Evolutionary conservation across 805 yeast species (phyloP).

Genomic region (Tetrapisispora iriomotensis): DNA sequence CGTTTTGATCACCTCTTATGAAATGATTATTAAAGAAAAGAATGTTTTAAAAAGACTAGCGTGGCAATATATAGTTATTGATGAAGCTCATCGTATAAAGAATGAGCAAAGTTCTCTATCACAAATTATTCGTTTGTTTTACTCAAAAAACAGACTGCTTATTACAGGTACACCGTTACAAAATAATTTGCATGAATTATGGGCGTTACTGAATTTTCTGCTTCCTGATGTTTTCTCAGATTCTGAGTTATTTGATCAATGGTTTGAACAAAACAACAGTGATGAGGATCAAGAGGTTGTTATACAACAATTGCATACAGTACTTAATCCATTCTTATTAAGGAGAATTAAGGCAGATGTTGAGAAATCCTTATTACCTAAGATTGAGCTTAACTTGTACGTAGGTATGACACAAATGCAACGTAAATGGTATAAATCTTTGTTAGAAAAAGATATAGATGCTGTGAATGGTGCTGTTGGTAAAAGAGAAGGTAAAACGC

Average conservation of each 20-base stretch:
- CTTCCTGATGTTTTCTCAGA: constrained; percentile 94
- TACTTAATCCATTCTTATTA: constrained; percentile 75
- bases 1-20: constrained; percentile 83
- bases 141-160: constrained; percentile 71
- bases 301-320: constrained; percentile 80
- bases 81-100: constrained; percentile 94
- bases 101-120: constrained; percentile 89
- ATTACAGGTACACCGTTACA: constrained; percentile 96
- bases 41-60: constrained; percentile 65
- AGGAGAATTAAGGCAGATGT: constrained; percentile 91
- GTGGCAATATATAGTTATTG: constrained; percentile 91
- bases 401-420: constrained; percentile 97
- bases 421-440: constrained; percentile 77
- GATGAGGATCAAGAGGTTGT: constrained; percentile 65
- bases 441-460: constrained; percentile 86
- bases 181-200: constrained; percentile 86
- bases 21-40: constrained; percentile 87
- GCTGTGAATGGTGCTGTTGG: constrained; percentile 97
- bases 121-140: constrained; percentile 82
- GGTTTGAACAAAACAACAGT: constrained; percentile 52
- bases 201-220: constrained; percentile 88
- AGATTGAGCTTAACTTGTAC: constrained; percentile 80
- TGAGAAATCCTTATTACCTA: constrained; percentile 82
- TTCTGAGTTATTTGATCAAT: constrained; percentile 78
- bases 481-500: constrained; percentile 83